These are phyloP conservation scores for Tetratostichococcus sp. DNA, from an alignment of 139 green algal species.

Conservation along the genomic window DNA sequence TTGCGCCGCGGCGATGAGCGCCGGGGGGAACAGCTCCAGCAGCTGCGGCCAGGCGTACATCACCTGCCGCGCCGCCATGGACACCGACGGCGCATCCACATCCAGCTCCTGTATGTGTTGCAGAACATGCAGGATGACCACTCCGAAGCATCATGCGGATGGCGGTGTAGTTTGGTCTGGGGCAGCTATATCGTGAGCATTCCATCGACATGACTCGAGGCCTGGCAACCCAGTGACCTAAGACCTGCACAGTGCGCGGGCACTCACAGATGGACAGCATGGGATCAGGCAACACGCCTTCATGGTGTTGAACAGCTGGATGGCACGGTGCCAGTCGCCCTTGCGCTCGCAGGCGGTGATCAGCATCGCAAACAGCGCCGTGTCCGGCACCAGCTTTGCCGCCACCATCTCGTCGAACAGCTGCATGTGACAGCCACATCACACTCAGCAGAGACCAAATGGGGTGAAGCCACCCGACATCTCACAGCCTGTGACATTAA, in stretches of 20 bases:
- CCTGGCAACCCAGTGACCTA: no score
- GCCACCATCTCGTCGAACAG: constrained; percentile 30
- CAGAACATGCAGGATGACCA: no score
- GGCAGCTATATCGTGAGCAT: no score
- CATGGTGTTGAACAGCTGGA: not conserved
- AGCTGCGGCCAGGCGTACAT: not conserved
- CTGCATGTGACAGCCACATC: no score
- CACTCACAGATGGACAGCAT: no score
- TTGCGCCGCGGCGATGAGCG: not conserved
- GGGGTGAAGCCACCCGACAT: no score
- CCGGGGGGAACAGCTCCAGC: not conserved
- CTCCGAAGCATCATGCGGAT: no score
- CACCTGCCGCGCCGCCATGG: not conserved
- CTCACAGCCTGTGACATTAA: no score
- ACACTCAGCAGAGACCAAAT: no score
- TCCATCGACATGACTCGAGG: no score
- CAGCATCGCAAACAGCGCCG: constrained; percentile 45
- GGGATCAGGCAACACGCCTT: not conserved
- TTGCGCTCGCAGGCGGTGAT: constrained; percentile 12
- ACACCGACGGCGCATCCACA: constrained; percentile 10
- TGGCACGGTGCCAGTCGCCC: not conserved
- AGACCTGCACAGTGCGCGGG: no score
- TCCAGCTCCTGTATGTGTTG: constrained; percentile 17
- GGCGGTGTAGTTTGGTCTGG: no score
- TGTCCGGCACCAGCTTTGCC: constrained; percentile 31